These are phyloP conservation scores for Penicillium pulvis DNA, from an alignment of 495 filamentous ascomycete species.

Conservation along the genomic window DNA sequence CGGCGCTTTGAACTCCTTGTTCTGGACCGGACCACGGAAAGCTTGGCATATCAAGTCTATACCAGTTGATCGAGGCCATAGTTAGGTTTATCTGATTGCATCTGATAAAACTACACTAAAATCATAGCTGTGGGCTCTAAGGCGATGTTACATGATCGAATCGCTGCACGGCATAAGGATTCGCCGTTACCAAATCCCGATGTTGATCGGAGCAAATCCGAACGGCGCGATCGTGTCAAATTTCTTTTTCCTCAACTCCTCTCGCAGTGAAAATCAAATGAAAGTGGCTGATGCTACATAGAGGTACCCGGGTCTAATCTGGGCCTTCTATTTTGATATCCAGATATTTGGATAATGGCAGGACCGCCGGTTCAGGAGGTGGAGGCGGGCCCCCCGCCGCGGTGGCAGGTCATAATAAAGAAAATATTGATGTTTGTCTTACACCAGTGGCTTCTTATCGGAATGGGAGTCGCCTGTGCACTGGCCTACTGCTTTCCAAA, in stretches of 20 bases:
- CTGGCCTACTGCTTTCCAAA: conserved; percentile 56
- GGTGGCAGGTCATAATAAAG: conserved; percentile 20
- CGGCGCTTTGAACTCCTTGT: conserved; percentile 12
- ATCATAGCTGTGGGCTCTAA: neutral
- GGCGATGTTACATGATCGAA: neutral
- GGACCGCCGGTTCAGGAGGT: conserved; percentile 3
- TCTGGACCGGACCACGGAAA: conserved; percentile 4
- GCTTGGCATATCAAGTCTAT: conserved; percentile 11
- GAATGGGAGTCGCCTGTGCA: conserved; percentile 51
- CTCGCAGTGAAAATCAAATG: neutral
- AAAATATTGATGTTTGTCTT: conserved; percentile 39
- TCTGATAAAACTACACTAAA: neutral
- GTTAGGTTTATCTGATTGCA: conserved; percentile 4
- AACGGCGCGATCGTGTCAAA: conserved; percentile 18
- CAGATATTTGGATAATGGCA: conserved; percentile 15
- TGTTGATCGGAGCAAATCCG: conserved; percentile 25
- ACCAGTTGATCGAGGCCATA: neutral
- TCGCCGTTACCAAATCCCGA: conserved; percentile 21
- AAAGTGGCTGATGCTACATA: neutral
- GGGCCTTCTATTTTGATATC: neutral
- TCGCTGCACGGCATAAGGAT: conserved; percentile 13
- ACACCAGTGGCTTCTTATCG: conserved; percentile 59
- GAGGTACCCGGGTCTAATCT: neutral
- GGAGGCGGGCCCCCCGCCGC: neutral
- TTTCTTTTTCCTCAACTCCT: neutral